Evolutionary conservation across 306 rosid genomes (phyloP), one percentile per base, ranked within the genome.

Genomic region (Pachyrhizus erosus): DNA sequence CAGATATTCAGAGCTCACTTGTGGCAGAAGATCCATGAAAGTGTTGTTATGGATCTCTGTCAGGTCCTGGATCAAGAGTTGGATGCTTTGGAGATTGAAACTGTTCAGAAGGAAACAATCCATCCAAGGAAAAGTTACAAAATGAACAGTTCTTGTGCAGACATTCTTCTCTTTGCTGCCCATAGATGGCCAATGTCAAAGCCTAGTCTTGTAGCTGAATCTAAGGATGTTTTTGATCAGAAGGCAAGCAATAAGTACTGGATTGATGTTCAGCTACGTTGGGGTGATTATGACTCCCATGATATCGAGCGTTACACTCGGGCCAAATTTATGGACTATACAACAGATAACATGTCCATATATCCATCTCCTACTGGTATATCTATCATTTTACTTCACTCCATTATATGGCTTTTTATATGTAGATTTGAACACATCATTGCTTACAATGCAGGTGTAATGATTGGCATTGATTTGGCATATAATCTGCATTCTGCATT

Each of bases 21-120:
- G 91, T 96, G 99, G 99, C 99, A 96, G 87, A 96, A 96, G 91
- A 91, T 96, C 75, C 99, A 96, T 82, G 99, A 96, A 91, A 96
- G 99, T 87, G 98, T 96, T 85, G 99, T 96, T 82, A 96, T 96
- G 99, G 99, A 96, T 93, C 97, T 96, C 61, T 96, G 99, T 87
- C 99, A 96, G 87, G 99, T 96, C 87, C 85, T 96, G 89, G 99
- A 96, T 87, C 99, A 96, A 83, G 99, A 96, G 81, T 89, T 96
- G 89, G 99, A 96, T 79, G 99, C 99, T 66, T 84, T 96, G 89
- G 99, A 96, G 87, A 96, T 96, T 65, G 99, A 96, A 84, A 96
- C 99, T 10, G 99, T 93, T 76, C 99, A 96, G 91, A 96, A 96
- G 84, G 99, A 96, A 86, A 96, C 99, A 5, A 96, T 96, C 67